These are phyloP conservation scores for Sugiyamaella qingdaonensis DNA, from an alignment of 805 yeast genomes.

Conservation along the genomic window DNA sequence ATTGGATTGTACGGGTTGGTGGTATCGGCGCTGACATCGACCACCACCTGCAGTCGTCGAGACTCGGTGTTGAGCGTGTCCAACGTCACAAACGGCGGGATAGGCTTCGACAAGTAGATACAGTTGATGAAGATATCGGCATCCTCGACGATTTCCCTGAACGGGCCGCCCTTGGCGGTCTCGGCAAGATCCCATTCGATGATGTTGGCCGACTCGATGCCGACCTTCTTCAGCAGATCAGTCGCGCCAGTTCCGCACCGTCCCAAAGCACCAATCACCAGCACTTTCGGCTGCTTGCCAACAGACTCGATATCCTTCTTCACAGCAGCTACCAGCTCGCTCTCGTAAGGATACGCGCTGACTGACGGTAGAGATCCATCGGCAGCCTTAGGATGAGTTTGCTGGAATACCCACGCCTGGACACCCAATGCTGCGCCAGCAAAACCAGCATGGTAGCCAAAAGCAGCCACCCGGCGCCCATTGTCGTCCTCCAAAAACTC, in stretches of 20 bases:
- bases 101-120: slow-evolving; percentile 88
- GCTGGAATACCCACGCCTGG: slow-evolving; percentile 91
- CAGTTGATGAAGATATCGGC: slow-evolving; percentile 93
- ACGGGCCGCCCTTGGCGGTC: slow-evolving; percentile 96
- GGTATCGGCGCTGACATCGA: slow-evolving; percentile 98
- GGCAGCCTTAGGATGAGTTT: slow-evolving; percentile 54
- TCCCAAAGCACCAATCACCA: slow-evolving; percentile 96
- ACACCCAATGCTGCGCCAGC: slow-evolving; percentile 99
- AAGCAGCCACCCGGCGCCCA: slow-evolving; percentile 99
- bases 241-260: slow-evolving; percentile 98
- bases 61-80: slow-evolving; percentile 58
- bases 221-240: slow-evolving; percentile 73
- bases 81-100: slow-evolving; percentile 81
- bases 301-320: slow-evolving; percentile 50
- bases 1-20: slow-evolving; percentile 98
- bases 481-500: slow-evolving; percentile 91
- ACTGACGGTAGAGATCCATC: slow-evolving; percentile 71
- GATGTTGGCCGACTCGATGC: slow-evolving; percentile 81
- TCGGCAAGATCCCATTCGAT: slow-evolving; percentile 96
- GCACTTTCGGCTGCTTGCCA: slow-evolving; percentile 70
- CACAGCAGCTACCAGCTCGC: slow-evolving; percentile 51
- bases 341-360: slow-evolving; percentile 77
- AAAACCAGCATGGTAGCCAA: slow-evolving; percentile 99
- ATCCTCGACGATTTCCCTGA: slow-evolving; percentile 71
- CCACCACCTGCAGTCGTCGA: slow-evolving; percentile 86